Conservation (phyloP, 345 rosid species). For the Viola odorata region DNA sequence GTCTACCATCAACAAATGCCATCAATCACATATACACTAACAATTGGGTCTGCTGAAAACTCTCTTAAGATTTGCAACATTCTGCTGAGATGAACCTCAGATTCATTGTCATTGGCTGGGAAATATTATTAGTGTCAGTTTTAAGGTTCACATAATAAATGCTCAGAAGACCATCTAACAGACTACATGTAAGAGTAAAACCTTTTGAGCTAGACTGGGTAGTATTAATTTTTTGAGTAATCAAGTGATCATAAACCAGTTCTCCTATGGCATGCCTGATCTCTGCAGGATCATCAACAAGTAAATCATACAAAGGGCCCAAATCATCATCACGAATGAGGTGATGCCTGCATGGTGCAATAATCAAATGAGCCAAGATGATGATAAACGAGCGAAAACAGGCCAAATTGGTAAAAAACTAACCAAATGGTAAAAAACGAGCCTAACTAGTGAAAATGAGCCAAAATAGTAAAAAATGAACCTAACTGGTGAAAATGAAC, state of each 20-base stretch:
- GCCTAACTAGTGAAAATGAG: too few species aligned
- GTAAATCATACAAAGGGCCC: slow-evolving; percentile 94
- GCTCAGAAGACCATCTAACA: not conserved
- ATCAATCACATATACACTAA: slow-evolving; percentile 84
- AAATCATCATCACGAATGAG: slow-evolving; percentile 92
- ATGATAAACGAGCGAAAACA: too few species aligned
- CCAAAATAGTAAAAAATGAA: too few species aligned
- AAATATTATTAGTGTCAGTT: slow-evolving; percentile 15
- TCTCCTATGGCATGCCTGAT: slow-evolving; percentile 95
- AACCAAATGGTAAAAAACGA: too few species aligned
- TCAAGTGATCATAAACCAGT: slow-evolving; percentile 91
- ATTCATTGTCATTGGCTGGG: slow-evolving; percentile 54
- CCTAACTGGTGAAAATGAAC: too few species aligned
- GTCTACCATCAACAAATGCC: slow-evolving; percentile 23
- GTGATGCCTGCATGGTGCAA: slow-evolving; percentile 64
- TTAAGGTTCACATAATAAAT: slow-evolving; percentile 11
- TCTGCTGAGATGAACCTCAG: slow-evolving; percentile 87
- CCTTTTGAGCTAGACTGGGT: slow-evolving; percentile 69
- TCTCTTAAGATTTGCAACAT: slow-evolving; percentile 93
- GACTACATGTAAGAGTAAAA: slow-evolving; percentile 22
- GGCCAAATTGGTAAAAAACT: too few species aligned
- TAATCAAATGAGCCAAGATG: too few species aligned
- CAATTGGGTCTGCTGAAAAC: slow-evolving; percentile 90
- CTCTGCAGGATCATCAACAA: slow-evolving; percentile 93
- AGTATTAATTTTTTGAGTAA: slow-evolving; percentile 83